Conservation (phyloP, 2,329 filamentous ascomycete genomes). For the Calycina herbarum region DNA sequence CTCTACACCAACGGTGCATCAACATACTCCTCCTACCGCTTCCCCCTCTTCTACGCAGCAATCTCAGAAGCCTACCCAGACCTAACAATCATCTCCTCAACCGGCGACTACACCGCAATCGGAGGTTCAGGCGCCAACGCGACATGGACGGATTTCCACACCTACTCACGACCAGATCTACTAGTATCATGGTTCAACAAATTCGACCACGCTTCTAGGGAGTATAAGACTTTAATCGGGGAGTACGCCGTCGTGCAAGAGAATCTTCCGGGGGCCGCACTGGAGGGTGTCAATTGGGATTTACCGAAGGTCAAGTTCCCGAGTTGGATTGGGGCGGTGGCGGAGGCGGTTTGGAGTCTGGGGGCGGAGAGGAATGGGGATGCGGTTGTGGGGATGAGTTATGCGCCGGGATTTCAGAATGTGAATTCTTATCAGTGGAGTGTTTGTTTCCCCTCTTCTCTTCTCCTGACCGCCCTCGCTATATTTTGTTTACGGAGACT, state of each 20-base stretch:
- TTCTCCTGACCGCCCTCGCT: no score
- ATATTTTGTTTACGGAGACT: no score
- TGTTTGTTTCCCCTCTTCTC: constrained; percentile 23
- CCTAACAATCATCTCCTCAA: constrained; percentile 45
- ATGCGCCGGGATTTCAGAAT: constrained; percentile 35
- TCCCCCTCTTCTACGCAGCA: constrained; percentile 49
- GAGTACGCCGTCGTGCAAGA: constrained; percentile 34
- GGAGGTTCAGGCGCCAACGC: constrained; percentile 12
- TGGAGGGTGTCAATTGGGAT: constrained; percentile 22
- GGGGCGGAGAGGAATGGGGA: constrained; percentile 33
- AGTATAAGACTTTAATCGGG: constrained; percentile 29
- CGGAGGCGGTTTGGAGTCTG: constrained; percentile 31
- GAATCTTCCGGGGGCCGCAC: constrained; percentile 17
- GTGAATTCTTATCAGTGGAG: constrained; percentile 33
- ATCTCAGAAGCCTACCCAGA: constrained; percentile 42
- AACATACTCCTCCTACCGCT: constrained; percentile 39
- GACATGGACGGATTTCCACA: constrained; percentile 29
- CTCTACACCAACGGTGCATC: constrained; percentile 41
- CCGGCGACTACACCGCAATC: constrained; percentile 24
- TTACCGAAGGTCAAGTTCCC: constrained; percentile 21
- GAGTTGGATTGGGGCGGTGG: constrained; percentile 32
- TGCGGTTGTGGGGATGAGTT: constrained; percentile 28
- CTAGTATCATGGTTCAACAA: constrained; percentile 27
- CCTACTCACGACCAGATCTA: constrained; percentile 30
- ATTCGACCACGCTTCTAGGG: constrained; percentile 26